Conservation (phyloP, 2,329 filamentous ascomycete species). For the Colletotrichum australisinense region DNA sequence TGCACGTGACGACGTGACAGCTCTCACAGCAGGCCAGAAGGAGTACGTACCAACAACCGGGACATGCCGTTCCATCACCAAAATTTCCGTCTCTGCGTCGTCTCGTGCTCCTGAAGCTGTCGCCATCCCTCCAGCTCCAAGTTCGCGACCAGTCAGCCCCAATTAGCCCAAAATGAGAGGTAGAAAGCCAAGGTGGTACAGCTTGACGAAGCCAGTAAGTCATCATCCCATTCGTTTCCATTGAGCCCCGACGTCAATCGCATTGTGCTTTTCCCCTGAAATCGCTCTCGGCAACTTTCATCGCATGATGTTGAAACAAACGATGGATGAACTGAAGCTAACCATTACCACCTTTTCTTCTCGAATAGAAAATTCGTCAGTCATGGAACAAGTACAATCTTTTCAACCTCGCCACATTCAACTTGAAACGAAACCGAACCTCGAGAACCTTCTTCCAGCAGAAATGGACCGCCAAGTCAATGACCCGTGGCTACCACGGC, state of each 20-base stretch:
- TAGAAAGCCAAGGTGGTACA: slow-evolving; percentile 74
- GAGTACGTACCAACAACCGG: slow-evolving; percentile 27
- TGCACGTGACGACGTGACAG: slow-evolving; percentile 21
- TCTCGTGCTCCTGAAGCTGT: slow-evolving; percentile 33
- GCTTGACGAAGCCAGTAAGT: slow-evolving; percentile 73
- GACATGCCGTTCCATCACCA: slow-evolving; percentile 35
- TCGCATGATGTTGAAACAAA: neutral
- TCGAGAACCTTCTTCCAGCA: slow-evolving; percentile 91
- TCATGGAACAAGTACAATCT: slow-evolving; percentile 99
- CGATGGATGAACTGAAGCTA: slow-evolving; percentile 1
- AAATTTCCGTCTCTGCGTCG: slow-evolving; percentile 33
- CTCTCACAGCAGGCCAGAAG: neutral
- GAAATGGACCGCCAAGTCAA: slow-evolving; percentile 93
- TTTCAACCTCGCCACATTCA: slow-evolving; percentile 80
- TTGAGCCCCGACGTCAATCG: slow-evolving; percentile 12
- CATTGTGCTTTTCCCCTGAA: slow-evolving; percentile 9
- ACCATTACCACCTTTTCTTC: slow-evolving; percentile 26
- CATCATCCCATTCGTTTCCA: neutral
- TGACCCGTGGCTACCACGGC: slow-evolving; percentile 89
- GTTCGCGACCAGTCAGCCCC: slow-evolving; percentile 26
- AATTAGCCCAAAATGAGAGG: slow-evolving; percentile 56
- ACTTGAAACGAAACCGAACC: slow-evolving; percentile 53
- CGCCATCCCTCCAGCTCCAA: slow-evolving; percentile 19
- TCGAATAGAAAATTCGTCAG: slow-evolving; percentile 84
- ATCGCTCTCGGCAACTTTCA: neutral